Evolutionary conservation across 2,329 filamentous ascomycete genomes (phyloP), one percentile per base, ranked within the genome.

Genomic region (Colletotrichum neosansevieriae): DNA sequence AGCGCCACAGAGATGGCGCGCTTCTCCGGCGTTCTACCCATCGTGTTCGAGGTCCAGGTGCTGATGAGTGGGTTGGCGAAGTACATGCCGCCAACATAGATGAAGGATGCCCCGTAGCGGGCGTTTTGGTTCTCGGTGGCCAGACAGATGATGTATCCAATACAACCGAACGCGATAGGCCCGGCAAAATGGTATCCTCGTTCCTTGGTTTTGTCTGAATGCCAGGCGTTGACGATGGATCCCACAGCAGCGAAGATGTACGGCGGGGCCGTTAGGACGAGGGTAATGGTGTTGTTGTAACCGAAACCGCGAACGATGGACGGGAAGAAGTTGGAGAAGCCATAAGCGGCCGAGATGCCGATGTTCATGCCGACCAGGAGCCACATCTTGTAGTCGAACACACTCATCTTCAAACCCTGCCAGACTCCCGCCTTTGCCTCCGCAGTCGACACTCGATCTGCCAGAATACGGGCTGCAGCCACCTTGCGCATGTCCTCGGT

Each of bases 21-120:
- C 63, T 75, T 75, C 59, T 75, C 74, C 0, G 73, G 72, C 1
- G 74, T 75, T 12, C 72, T 65, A 3, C 71, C 71, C 32, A 75
- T 67, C 9, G 67, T 70, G 40, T 45, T 67, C 40, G 74, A 74
- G 1, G 60, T 70, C 36, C 64, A 72, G 0, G 75, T 70, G 34
- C 63, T 70, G 40, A 72, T 69, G 12, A 74, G 53, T 0, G 74
- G 71, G 49, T 75, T 73, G 11, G 66, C 66, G 0, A 65, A 59
- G 5, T 71, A 70, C 24, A 65, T 68, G 0, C 74, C 73, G 3
- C 67, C 68, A 15, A 72, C 70, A 4, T 74, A 74, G 15, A 75
- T 59, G 19, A 75, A 75, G 0, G 70, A 66, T 0, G 73, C 72
- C 7, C 58, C 72, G 9, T 74, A 74, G 2, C 73, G 57, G 45